These are phyloP conservation scores for Globisporangium radiosum DNA, from an alignment of 352 stramenopile genomes.

Conservation along the genomic window DNA sequence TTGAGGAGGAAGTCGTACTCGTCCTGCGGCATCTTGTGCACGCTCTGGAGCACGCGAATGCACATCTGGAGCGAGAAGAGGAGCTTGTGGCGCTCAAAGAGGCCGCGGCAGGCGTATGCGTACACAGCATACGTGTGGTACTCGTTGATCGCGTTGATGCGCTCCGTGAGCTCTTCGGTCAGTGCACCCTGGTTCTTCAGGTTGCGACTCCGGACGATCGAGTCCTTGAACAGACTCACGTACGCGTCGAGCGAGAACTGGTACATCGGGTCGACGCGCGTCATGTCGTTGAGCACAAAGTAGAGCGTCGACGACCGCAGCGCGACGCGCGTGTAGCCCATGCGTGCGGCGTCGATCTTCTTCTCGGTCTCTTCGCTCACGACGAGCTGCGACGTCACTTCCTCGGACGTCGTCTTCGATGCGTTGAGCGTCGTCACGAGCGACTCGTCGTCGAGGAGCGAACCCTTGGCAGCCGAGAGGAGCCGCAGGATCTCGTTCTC, in stretches of 20 bases:
- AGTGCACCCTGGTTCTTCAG: constrained; percentile 75
- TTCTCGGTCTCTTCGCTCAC: constrained; percentile 94
- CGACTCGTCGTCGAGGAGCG: constrained; percentile 90
- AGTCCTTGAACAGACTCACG: constrained; percentile 92
- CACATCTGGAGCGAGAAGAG: constrained; percentile 95
- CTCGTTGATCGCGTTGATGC: constrained; percentile 92
- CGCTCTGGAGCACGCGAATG: constrained; percentile 86
- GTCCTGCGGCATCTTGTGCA: constrained; percentile 87
- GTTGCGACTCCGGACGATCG: constrained; percentile 84
- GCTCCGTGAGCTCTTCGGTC: constrained; percentile 77
- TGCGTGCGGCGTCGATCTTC: constrained; percentile 92
- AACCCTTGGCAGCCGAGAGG: constrained; percentile 89
- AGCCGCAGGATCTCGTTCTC: constrained; percentile 94
- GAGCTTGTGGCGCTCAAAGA: constrained; percentile 96
- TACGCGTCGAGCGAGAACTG: constrained; percentile 96
- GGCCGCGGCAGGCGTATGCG: constrained; percentile 90
- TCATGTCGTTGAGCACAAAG: constrained; percentile 95
- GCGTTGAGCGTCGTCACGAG: constrained; percentile 94
- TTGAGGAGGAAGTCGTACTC: constrained; percentile 95
- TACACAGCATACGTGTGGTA: constrained; percentile 96
- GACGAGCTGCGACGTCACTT: constrained; percentile 91
- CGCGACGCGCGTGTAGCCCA: constrained; percentile 90
- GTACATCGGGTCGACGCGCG: constrained; percentile 95
- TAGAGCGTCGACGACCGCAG: constrained; percentile 93
- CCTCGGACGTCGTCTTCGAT: constrained; percentile 92